A percentile compares a stretch with the other conserved stretches of the same genome.
These are phyloP conservation scores for Carex parvula DNA, from an alignment of 176 grass and related monocot genomes.

Conservation along the genomic window DNA sequence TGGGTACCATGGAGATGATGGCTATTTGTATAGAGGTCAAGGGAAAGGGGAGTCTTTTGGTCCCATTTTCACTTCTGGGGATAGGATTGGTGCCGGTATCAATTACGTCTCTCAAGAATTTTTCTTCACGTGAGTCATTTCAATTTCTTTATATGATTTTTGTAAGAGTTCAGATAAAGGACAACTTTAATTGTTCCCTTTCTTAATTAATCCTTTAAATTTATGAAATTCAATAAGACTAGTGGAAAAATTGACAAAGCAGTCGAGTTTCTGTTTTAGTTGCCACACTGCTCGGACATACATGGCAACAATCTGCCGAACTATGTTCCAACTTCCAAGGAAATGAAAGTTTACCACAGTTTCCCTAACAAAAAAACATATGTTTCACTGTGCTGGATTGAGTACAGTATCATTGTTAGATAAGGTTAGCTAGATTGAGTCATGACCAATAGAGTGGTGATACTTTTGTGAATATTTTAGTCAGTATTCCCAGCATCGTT, in stretches of 20 bases:
- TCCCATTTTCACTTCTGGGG: slow-evolving; percentile 82
- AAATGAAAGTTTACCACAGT: background rate
- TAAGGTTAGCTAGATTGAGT: slow-evolving; percentile 8
- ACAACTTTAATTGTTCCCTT: background rate
- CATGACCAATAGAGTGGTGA: background rate
- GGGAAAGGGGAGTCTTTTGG: slow-evolving; percentile 72
- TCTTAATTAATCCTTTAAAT: background rate
- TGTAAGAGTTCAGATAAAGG: background rate
- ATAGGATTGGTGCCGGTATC: slow-evolving; percentile 81
- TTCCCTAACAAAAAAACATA: background rate
- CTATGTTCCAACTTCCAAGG: background rate
- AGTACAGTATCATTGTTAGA: slow-evolving; percentile 2
- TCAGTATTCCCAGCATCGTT: slow-evolving; percentile 7
- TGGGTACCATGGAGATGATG: slow-evolving; percentile 96
- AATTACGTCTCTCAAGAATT: slow-evolving; percentile 73
- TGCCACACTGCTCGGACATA: background rate
- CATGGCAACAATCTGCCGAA: background rate
- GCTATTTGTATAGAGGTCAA: slow-evolving; percentile 53
- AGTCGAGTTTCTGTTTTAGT: background rate
- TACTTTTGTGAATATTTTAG: slow-evolving; percentile 15
- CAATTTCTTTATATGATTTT: background rate
- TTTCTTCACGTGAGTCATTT: slow-evolving; percentile 88
- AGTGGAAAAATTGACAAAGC: background rate
- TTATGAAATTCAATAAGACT: background rate
- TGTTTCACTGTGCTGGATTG: background rate